These are phyloP conservation scores for Dendrobium huoshanense DNA, from an alignment of 106 monocot genomes.

Conservation along the genomic window DNA sequence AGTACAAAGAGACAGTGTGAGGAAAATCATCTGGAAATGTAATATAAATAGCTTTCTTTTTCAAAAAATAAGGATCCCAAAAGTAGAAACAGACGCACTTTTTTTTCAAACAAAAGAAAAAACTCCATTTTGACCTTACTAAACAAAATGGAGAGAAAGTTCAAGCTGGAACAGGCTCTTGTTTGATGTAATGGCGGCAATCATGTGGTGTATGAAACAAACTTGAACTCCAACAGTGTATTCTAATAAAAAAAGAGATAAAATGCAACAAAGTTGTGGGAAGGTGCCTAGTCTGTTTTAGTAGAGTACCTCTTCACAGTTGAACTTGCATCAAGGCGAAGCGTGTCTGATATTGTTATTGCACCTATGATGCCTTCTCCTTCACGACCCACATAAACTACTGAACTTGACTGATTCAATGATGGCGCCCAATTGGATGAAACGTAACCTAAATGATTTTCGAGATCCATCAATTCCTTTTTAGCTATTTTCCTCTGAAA, in stretches of 20 bases:
- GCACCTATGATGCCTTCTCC: constrained; percentile 94
- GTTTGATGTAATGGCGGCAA: background rate
- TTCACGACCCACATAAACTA: constrained; percentile 90
- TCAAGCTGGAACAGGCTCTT: background rate
- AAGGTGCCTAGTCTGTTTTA: background rate
- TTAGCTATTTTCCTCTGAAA: constrained; percentile 53
- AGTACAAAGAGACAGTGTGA: constrained; percentile 18
- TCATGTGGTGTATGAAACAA: background rate
- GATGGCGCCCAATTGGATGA: constrained; percentile 17
- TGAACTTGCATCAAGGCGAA: constrained; percentile 75
- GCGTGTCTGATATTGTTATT: constrained; percentile 73
- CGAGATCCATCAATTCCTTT: constrained; percentile 39
- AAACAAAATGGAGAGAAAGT: background rate
- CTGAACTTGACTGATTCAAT: constrained; percentile 56
- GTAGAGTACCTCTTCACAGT: constrained; percentile 63
- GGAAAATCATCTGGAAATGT: background rate
- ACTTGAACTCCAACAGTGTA: background rate
- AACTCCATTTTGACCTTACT: background rate
- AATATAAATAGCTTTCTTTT: background rate
- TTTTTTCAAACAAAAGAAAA: background rate
- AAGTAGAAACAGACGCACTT: background rate
- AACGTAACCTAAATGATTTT: constrained; percentile 22
- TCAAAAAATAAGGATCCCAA: background rate
- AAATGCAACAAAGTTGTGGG: background rate
- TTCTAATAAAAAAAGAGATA: background rate